Percentiles rank a stretch among this genome's conserved stretches.
Conservation (phyloP, 306 rosid genomes). For the Cucurbita maxima region DNA sequence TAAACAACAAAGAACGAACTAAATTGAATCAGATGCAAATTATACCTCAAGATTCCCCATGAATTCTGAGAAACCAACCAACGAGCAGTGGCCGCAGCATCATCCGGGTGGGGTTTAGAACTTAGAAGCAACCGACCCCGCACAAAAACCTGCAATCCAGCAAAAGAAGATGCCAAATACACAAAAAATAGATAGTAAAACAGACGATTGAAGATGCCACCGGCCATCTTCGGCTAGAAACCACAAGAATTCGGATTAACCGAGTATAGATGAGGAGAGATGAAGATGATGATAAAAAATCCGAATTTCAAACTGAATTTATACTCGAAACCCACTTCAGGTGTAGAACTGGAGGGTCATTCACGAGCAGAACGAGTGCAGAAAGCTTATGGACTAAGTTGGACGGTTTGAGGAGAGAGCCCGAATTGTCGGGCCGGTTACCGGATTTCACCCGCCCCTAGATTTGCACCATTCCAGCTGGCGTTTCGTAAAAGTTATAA, state of each 20-base stretch:
- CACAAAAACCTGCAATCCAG: constrained; percentile 11
- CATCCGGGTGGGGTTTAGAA: constrained; percentile 49
- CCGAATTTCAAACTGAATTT: not conserved
- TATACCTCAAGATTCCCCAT: constrained; percentile 72
- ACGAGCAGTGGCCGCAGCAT: constrained; percentile 65
- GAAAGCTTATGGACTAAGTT: not conserved
- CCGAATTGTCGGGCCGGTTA: not conserved
- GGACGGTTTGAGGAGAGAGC: not conserved
- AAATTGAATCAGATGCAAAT: not conserved
- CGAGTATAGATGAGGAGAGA: not conserved
- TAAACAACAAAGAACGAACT: not conserved
- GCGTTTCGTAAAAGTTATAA: too few species aligned
- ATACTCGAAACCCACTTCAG: not conserved
- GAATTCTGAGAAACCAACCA: constrained; percentile 61
- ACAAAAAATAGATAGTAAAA: not conserved
- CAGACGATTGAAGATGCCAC: not conserved
- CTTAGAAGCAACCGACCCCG: constrained; percentile 21
- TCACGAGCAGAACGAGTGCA: not conserved
- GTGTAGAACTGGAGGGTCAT: not conserved
- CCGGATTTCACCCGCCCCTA: not conserved
- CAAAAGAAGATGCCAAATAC: constrained; percentile 5
- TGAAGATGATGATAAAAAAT: not conserved
- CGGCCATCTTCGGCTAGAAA: constrained; percentile 1
- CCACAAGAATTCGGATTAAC: not conserved
- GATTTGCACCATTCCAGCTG: not conserved